phyloP scores from a whole-genome alignment of 768 basidiomycete species.

The Strobilomyces echinocephalus region DNA sequence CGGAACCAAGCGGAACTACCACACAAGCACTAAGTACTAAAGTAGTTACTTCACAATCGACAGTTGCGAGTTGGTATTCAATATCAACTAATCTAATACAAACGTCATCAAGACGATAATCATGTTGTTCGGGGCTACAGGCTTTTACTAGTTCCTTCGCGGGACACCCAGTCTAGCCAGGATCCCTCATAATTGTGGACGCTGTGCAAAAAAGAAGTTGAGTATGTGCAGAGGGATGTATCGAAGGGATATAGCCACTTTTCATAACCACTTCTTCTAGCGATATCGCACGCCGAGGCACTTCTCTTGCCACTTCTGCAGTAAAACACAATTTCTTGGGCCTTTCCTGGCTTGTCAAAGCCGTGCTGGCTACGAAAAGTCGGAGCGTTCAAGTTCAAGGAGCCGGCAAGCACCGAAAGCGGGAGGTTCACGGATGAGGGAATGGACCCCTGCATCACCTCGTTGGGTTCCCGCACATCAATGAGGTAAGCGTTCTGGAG shows the following conservation, averaged over 20 bases:
- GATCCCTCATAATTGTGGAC: slow-evolving; percentile 79
- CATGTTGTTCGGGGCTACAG: slow-evolving; percentile 1
- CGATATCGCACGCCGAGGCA: slow-evolving; percentile 75
- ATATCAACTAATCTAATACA: slow-evolving; percentile 7
- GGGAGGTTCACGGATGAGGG: slow-evolving; percentile 90
- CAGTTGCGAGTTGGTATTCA: not conserved
- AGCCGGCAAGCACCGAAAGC: slow-evolving; percentile 66
- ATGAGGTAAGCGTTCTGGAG: slow-evolving; percentile 65
- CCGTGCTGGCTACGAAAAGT: slow-evolving; percentile 62
- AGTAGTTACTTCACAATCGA: not conserved
- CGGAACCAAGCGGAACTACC: not conserved
- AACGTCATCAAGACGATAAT: not conserved
- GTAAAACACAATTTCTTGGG: slow-evolving; percentile 82
- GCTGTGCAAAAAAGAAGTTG: slow-evolving; percentile 27
- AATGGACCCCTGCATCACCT: slow-evolving; percentile 87
- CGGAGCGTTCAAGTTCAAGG: slow-evolving; percentile 52
- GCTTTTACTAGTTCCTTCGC: slow-evolving; percentile 42
- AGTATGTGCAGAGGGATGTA: not conserved
- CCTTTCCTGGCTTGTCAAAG: slow-evolving; percentile 65
- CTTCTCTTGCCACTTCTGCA: slow-evolving; percentile 87
- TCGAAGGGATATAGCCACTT: slow-evolving; percentile 47
- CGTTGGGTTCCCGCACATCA: slow-evolving; percentile 92
- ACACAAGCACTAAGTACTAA: not conserved
- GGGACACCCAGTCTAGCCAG: slow-evolving; percentile 79
- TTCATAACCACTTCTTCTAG: slow-evolving; percentile 73